Evolutionary conservation across 306 rosid species (phyloP).

Genomic region (Prunus mume): DNA sequence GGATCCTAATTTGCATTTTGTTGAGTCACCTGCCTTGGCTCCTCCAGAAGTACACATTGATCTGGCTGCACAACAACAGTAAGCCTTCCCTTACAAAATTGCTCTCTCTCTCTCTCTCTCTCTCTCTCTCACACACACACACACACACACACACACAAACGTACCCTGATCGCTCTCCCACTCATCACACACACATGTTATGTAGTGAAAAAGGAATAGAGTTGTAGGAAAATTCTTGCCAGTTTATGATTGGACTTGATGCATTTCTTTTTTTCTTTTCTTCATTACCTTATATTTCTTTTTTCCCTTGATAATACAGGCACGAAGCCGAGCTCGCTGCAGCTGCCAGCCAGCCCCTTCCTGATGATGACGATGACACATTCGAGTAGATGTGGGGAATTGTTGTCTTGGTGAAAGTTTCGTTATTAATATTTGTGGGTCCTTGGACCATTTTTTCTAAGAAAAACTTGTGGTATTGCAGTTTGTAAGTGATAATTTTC

Average conservation of each 20-base stretch:
- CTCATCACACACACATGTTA: not conserved
- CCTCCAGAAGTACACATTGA: constrained; percentile 91
- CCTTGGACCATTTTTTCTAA: constrained; percentile 4
- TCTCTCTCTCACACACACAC: not conserved
- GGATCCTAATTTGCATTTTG: constrained; percentile 74
- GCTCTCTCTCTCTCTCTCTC: not conserved
- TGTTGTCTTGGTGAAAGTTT: not conserved
- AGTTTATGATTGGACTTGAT: not conserved
- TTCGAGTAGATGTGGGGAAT: constrained; percentile 45
- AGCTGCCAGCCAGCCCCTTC: constrained; percentile 78
- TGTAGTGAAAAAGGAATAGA: not conserved
- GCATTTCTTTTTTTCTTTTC: not conserved
- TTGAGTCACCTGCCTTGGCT: constrained; percentile 83
- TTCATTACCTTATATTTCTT: not conserved
- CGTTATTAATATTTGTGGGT: constrained; percentile 1
- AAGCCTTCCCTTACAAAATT: constrained; percentile 23
- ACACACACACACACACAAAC: no score
- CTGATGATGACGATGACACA: constrained; percentile 71
- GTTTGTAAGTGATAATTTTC: constrained; percentile 8
- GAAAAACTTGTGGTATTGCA: not conserved
- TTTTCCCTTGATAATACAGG: constrained; percentile 28
- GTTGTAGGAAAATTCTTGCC: not conserved
- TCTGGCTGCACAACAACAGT: constrained; percentile 62
- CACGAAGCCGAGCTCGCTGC: constrained; percentile 59
- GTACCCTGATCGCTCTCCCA: no score